Conservation (phyloP, 2,329 filamentous ascomycete genomes). For the Ophiostoma ips region DNA sequence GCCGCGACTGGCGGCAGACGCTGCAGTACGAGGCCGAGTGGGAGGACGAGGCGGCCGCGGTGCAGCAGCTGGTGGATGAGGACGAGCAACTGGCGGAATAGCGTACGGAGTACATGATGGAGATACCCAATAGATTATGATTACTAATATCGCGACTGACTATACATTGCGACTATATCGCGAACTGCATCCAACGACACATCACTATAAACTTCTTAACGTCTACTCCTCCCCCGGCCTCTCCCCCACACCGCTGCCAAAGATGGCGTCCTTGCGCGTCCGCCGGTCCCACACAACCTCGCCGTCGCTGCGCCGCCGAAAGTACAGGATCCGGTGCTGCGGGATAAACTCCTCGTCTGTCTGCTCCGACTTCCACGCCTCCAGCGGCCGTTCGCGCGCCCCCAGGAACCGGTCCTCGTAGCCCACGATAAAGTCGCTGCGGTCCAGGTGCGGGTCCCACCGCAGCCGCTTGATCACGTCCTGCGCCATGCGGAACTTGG, state of each 20-base stretch:
- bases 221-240: no score
- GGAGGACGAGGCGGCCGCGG: slow-evolving; percentile 19
- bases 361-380: slow-evolving; percentile 45
- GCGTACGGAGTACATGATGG: no score
- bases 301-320: slow-evolving; percentile 38
- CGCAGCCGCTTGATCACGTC: slow-evolving; percentile 46
- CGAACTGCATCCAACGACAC: no score
- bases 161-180: no score
- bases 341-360: slow-evolving; percentile 55
- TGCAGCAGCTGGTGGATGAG: background rate
- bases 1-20: slow-evolving; percentile 26
- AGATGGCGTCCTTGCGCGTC: slow-evolving; percentile 38
- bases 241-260: no score
- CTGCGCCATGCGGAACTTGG: slow-evolving; percentile 39
- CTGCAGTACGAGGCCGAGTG: slow-evolving; percentile 28
- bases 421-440: slow-evolving; percentile 40
- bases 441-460: slow-evolving; percentile 41
- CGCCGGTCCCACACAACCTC: slow-evolving; percentile 43
- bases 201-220: no score
- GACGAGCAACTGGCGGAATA: background rate
- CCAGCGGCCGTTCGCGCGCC: slow-evolving; percentile 37
- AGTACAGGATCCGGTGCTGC: slow-evolving; percentile 49
- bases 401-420: slow-evolving; percentile 48
- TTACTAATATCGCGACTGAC: no score
- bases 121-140: background rate